Conservation (phyloP, 1,139 yeast genomes). For the Zygoascus sp. region DNA sequence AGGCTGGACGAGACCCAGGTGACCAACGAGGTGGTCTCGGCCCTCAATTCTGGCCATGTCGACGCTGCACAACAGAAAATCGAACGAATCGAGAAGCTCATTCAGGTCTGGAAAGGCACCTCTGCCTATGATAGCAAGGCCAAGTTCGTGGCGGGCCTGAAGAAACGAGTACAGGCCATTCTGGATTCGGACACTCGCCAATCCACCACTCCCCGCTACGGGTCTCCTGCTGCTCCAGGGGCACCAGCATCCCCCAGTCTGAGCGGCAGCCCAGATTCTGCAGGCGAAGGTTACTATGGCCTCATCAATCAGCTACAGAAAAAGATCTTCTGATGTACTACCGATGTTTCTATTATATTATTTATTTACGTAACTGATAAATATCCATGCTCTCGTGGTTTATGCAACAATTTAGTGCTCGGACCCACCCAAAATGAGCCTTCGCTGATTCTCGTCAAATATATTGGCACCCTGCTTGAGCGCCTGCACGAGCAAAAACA, state of each 20-base stretch:
- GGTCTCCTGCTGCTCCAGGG: slow-evolving; percentile 1
- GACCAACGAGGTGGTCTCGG: slow-evolving; percentile 19
- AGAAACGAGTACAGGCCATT: slow-evolving; percentile 26
- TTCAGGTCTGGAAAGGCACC: slow-evolving; percentile 33
- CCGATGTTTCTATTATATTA: neutral
- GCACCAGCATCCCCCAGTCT: too few species aligned
- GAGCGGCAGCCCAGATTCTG: neutral
- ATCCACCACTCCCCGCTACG: neutral
- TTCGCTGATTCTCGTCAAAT: slow-evolving; percentile 34
- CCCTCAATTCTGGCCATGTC: slow-evolving; percentile 22
- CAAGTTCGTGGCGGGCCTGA: slow-evolving; percentile 25
- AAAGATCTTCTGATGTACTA: slow-evolving; percentile 23
- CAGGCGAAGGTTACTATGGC: slow-evolving; percentile 16
- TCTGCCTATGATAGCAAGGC: slow-evolving; percentile 20
- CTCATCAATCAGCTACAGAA: slow-evolving; percentile 21
- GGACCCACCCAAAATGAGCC: slow-evolving; percentile 19
- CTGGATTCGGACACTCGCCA: slow-evolving; percentile 1
- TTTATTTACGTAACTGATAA: slow-evolving; percentile 7
- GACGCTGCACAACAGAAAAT: slow-evolving; percentile 25
- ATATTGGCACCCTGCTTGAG: slow-evolving; percentile 38
- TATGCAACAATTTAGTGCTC: too few species aligned
- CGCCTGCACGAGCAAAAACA: slow-evolving; percentile 35
- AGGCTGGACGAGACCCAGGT: slow-evolving; percentile 26
- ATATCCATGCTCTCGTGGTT: too few species aligned
- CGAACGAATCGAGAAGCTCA: slow-evolving; percentile 23